Percentiles rank a stretch among this genome's conserved stretches.
Conservation (phyloP, 768 basidiomycete genomes). For the Leccinum uliginosum region DNA sequence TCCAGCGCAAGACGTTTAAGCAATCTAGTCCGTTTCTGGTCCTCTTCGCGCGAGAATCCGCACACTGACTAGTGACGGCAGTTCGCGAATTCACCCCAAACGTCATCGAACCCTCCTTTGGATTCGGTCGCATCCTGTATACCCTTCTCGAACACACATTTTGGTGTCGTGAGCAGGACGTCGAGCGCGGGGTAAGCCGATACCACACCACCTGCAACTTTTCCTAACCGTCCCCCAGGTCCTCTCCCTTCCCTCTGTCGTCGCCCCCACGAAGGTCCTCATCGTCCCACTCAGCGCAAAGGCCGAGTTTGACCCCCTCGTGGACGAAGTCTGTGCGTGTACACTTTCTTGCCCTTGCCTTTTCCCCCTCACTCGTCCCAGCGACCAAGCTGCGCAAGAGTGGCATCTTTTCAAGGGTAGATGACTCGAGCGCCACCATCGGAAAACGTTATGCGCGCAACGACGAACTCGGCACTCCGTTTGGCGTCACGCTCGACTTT, state of each 20-base stretch:
- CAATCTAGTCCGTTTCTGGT: conserved; percentile 60
- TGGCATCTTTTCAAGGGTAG: conserved; percentile 89
- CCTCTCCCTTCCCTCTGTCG: conserved; percentile 80
- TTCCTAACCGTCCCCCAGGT: conserved; percentile 45
- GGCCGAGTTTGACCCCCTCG: conserved; percentile 77
- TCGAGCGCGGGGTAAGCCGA: conserved; percentile 78
- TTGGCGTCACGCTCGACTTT: conserved; percentile 94
- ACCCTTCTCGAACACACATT: conserved; percentile 91
- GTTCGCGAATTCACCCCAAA: conserved; percentile 96
- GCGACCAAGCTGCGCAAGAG: conserved; percentile 83
- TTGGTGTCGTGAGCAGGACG: conserved; percentile 91
- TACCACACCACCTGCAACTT: too few relatives aligned
- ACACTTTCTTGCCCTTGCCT: rapidly evolving
- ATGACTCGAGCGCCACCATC: conserved; percentile 92
- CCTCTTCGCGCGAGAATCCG: conserved; percentile 7
- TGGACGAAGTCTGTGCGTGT: conserved; percentile 85
- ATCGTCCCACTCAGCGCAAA: conserved; percentile 92
- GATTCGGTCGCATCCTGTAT: conserved; percentile 94
- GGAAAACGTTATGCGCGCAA: conserved; percentile 97
- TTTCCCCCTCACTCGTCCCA: conserved; percentile 29
- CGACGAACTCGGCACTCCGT: conserved; percentile 98
- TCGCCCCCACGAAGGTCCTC: conserved; percentile 95
- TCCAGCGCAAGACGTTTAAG: conserved; percentile 83
- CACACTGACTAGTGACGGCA: conserved; percentile 32
- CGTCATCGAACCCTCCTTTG: conserved; percentile 98